phyloP scores from a whole-genome alignment of 2,329 filamentous ascomycete species.

The Claviceps sp. region DNA sequence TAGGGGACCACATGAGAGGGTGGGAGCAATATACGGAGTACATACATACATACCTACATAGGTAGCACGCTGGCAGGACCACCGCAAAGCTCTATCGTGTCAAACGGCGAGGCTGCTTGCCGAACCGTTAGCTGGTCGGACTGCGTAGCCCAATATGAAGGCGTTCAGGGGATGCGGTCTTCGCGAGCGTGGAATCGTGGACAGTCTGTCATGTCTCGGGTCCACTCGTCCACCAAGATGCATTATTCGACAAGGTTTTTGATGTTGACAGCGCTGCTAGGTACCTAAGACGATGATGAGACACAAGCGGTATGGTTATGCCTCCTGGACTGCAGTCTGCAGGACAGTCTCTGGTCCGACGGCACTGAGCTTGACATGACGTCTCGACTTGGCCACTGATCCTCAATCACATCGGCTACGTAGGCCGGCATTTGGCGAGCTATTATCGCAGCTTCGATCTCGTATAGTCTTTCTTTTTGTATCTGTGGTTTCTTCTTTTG shows the following conservation, averaged over 20 bases:
- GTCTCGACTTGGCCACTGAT: background rate
- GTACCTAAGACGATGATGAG: constrained; percentile 7
- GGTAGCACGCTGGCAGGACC: constrained; percentile 1
- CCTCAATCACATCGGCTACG: background rate
- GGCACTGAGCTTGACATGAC: constrained; percentile 3
- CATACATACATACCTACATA: no score
- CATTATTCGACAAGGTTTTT: background rate
- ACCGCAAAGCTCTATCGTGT: constrained; percentile 1
- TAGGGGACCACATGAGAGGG: background rate
- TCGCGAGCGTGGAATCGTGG: constrained; percentile 4
- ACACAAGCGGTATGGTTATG: constrained; percentile 5
- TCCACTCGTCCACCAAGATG: background rate
- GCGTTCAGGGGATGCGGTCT: constrained; percentile 4
- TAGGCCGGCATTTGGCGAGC: background rate
- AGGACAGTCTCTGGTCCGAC: background rate
- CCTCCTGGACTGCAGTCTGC: constrained; percentile 1
- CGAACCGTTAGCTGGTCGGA: constrained; percentile 4
- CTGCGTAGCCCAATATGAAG: constrained; percentile 8
- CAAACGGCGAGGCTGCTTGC: constrained; percentile 3
- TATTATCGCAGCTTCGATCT: background rate
- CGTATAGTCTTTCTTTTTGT: background rate
- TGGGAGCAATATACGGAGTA: background rate
- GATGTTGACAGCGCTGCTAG: background rate
- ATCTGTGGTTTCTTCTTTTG: background rate
- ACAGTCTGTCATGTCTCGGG: constrained; percentile 4